phyloP scores from a whole-genome alignment of 208 protist genomes.

The Acanthamoeba sp. region DNA sequence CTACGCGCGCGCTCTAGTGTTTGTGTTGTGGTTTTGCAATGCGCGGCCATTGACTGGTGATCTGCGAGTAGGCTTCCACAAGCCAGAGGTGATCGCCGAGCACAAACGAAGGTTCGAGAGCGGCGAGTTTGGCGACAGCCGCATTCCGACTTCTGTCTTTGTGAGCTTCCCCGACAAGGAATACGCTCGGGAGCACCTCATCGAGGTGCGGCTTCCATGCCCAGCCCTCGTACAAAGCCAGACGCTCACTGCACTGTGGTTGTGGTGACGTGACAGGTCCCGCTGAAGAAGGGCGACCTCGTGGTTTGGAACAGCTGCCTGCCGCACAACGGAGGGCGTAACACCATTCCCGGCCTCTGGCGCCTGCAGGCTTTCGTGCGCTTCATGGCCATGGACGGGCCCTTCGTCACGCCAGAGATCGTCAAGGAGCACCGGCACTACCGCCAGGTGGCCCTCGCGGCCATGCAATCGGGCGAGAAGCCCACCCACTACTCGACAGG shows the following conservation, averaged over 20 bases:
- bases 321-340: not conserved
- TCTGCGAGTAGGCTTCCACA: constrained; percentile 48
- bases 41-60: too few species aligned
- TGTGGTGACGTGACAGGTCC: too few species aligned
- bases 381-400: not conserved
- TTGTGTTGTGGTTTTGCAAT: too few species aligned
- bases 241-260: too few species aligned
- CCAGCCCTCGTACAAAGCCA: too few species aligned
- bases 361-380: not conserved
- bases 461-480: not conserved
- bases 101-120: not conserved
- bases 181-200: not conserved
- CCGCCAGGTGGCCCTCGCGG: not conserved
- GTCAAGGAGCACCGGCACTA: not conserved
- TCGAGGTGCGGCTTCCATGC: too few species aligned
- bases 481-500: not conserved
- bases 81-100: not conserved
- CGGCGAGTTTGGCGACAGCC: constrained; percentile 9
- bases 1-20: too few species aligned
- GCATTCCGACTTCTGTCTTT: not conserved
- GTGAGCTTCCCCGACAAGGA: not conserved
- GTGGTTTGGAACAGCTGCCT: constrained; percentile 5
- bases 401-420: not conserved
- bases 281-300: constrained; percentile 5
- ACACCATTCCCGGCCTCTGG: not conserved